Evolutionary conservation across 2,329 filamentous ascomycete species (phyloP).

Genomic region (Sarocladium kiliense): DNA sequence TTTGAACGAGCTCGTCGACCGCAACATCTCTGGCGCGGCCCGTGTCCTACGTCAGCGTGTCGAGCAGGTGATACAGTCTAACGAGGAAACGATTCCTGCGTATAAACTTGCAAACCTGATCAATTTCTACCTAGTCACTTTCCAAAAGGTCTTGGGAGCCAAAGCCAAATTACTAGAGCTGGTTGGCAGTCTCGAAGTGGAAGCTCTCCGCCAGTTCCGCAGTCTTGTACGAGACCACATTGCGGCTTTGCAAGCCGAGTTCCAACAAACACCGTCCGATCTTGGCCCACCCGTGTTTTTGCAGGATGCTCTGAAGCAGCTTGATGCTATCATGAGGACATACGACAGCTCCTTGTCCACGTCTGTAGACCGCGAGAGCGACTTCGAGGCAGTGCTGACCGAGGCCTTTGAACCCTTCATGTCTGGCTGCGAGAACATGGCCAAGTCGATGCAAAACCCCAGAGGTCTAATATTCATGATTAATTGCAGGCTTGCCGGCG

Average conservation of each 20-base stretch:
- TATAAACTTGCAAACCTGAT: conserved; percentile 90
- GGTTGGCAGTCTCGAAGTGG: conserved; percentile 64
- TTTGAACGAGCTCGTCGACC: conserved; percentile 79
- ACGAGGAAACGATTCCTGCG: conserved; percentile 81
- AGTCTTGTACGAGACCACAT: conserved; percentile 76
- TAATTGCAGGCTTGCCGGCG: conserved; percentile 63
- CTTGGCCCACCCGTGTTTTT: conserved; percentile 77
- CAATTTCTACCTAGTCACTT: conserved; percentile 83
- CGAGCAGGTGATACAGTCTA: conserved; percentile 86
- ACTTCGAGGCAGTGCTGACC: conserved; percentile 69
- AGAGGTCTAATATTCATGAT: conserved; percentile 64
- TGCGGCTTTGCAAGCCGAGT: conserved; percentile 66
- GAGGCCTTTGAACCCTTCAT: conserved; percentile 87
- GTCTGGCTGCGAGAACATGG: conserved; percentile 65
- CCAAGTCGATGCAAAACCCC: conserved; percentile 53
- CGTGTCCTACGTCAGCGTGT: conserved; percentile 83
- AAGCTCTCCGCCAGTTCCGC: conserved; percentile 78
- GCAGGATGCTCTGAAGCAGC: conserved; percentile 70
- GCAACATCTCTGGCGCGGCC: conserved; percentile 75
- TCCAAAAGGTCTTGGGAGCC: conserved; percentile 69
- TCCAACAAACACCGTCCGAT: conserved; percentile 65
- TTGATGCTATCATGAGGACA: conserved; percentile 75
- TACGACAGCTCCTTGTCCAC: conserved; percentile 75
- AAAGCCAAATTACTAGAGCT: conserved; percentile 66
- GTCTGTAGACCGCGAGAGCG: conserved; percentile 52